Percentiles rank a stretch among this genome's conserved stretches.
These are phyloP conservation scores for Fusarium sp. DNA, from an alignment of 2,329 filamentous ascomycete species.

Conservation along the genomic window DNA sequence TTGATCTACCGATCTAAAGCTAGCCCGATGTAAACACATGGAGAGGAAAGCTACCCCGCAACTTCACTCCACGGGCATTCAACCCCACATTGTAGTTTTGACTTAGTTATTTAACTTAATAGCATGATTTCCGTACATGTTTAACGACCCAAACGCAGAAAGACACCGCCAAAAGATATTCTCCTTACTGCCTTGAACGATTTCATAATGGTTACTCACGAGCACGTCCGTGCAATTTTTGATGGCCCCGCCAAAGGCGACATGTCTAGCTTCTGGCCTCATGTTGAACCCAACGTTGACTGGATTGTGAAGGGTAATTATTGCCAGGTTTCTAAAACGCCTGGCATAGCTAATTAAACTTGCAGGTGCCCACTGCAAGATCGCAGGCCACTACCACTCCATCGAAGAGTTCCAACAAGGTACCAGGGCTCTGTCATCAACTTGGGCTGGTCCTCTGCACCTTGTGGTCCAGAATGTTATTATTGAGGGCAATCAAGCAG, in stretches of 20 bases:
- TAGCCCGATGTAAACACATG: no score
- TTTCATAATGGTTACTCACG: neutral
- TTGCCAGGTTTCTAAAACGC: no score
- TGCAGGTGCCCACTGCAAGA: slow-evolving; percentile 1
- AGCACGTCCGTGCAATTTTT: slow-evolving; percentile 2
- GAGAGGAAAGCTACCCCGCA: no score
- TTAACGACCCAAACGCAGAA: neutral
- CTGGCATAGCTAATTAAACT: neutral
- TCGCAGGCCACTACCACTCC: slow-evolving; percentile 1
- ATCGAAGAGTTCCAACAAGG: slow-evolving; percentile 8
- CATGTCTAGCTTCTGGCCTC: slow-evolving; percentile 7
- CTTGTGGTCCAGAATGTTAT: slow-evolving; percentile 3
- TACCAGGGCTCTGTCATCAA: neutral
- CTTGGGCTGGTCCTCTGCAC: slow-evolving; percentile 6
- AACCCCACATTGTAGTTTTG: no score
- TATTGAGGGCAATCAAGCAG: neutral
- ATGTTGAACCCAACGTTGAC: slow-evolving; percentile 7
- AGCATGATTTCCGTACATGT: neutral
- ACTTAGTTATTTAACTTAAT: no score
- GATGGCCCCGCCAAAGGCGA: slow-evolving; percentile 1
- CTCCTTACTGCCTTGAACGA: no score
- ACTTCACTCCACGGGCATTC: no score
- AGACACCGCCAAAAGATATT: no score
- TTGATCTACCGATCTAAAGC: no score
- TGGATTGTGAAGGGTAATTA: slow-evolving; percentile 5